These are phyloP conservation scores for Moringa oleifera DNA, from an alignment of 345 rosid species.

Conservation along the genomic window DNA sequence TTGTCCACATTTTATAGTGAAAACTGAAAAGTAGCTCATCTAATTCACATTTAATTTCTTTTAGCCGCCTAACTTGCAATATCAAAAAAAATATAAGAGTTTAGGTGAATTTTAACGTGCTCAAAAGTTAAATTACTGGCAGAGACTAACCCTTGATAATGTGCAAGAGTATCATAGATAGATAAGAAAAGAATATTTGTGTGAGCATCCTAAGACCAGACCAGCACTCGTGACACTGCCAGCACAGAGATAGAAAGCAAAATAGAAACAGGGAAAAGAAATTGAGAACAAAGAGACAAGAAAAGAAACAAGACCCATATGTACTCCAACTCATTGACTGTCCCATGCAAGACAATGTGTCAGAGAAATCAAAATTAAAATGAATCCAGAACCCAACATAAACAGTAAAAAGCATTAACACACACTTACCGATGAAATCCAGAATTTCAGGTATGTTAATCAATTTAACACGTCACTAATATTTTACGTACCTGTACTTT, in stretches of 20 bases:
- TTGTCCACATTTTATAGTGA: too few species aligned
- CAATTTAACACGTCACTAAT: not conserved
- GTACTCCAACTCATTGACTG: slow-evolving; percentile 27
- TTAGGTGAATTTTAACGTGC: too few species aligned
- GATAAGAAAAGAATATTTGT: too few species aligned
- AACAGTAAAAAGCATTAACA: not conserved
- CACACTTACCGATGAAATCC: not conserved
- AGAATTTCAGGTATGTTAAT: too few species aligned
- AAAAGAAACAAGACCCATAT: slow-evolving; percentile 28
- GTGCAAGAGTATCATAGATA: too few species aligned
- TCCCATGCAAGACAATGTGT: slow-evolving; percentile 46
- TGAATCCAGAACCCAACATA: not conserved
- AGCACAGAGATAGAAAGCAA: not conserved
- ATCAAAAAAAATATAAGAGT: too few species aligned
- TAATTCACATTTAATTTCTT: too few species aligned
- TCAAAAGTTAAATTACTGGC: too few species aligned
- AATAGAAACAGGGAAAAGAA: slow-evolving; percentile 13
- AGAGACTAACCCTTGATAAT: too few species aligned
- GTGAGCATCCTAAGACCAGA: too few species aligned
- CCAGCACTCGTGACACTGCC: slow-evolving; percentile 34
- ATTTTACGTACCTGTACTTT: slow-evolving; percentile 24
- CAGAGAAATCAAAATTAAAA: slow-evolving; percentile 26
- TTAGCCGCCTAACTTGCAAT: too few species aligned
- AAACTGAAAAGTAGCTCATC: too few species aligned
- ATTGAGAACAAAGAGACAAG: slow-evolving; percentile 32